A percentile compares a stretch with the other conserved stretches of the same genome.
Conservation (phyloP, 2,329 filamentous ascomycete genomes). For the Exophiala mesophila region DNA sequence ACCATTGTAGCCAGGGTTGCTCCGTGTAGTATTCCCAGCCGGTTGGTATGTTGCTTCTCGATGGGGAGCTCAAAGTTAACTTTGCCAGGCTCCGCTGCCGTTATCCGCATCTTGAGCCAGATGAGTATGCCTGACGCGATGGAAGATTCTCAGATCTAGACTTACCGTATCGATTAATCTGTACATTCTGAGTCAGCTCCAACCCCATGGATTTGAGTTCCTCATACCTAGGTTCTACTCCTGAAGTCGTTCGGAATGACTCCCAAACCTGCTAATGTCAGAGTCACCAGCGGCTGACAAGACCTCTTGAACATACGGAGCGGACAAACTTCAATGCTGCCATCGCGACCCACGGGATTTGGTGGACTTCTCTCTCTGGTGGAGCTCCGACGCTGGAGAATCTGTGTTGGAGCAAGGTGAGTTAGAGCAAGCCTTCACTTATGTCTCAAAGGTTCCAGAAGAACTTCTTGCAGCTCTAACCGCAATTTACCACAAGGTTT, state of each 20-base stretch:
- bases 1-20: slow-evolving; percentile 63
- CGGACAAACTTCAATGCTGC: slow-evolving; percentile 59
- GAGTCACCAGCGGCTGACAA: too few species aligned
- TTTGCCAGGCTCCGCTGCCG: slow-evolving; percentile 54
- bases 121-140: slow-evolving; percentile 2
- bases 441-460: too few species aligned
- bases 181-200: background rate
- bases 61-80: slow-evolving; percentile 64
- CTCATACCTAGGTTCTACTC: slow-evolving; percentile 78
- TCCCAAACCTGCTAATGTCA: slow-evolving; percentile 63
- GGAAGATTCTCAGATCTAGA: slow-evolving; percentile 2
- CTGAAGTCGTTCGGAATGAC: slow-evolving; percentile 79
- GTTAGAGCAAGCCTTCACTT: too few species aligned
- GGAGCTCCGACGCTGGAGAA: too few species aligned
- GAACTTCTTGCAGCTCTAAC: too few species aligned
- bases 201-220: background rate
- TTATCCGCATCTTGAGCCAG: slow-evolving; percentile 52
- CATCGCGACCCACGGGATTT: too few species aligned
- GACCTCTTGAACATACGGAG: slow-evolving; percentile 53
- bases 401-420: too few species aligned
- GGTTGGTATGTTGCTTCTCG: slow-evolving; percentile 62
- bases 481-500: too few species aligned
- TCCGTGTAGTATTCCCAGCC: slow-evolving; percentile 61
- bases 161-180: slow-evolving; percentile 40
- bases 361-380: background rate